Evolutionary conservation across 106 monocot genomes (phyloP).

Genomic region (Hemerocallis citrina): DNA sequence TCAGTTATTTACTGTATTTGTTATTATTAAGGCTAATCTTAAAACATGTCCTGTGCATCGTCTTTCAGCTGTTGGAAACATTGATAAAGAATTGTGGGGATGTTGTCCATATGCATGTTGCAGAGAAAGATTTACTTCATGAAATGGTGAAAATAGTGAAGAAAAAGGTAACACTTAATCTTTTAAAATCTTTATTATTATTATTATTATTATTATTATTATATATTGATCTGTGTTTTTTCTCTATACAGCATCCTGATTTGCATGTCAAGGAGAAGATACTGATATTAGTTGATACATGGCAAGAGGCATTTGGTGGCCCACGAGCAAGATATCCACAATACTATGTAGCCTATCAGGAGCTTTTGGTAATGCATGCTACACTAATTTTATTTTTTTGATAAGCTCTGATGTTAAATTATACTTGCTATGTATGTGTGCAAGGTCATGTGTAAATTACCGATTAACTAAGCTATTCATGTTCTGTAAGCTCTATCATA

Average conservation of each 20-base stretch:
- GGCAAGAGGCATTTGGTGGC: slow-evolving; percentile 97
- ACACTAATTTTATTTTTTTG: not conserved
- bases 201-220: not conserved
- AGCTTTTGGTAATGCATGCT: slow-evolving; percentile 52
- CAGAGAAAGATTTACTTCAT: slow-evolving; percentile 66
- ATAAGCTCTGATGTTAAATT: not conserved
- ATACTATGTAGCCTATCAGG: slow-evolving; percentile 78
- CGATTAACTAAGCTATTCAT: no score
- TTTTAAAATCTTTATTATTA: not conserved
- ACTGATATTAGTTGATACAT: slow-evolving; percentile 68
- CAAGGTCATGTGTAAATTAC: no score
- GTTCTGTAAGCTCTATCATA: no score
- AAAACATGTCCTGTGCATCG: no score
- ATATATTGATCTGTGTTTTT: slow-evolving; percentile 1
- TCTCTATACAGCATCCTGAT: slow-evolving; percentile 52
- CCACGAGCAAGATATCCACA: slow-evolving; percentile 82
- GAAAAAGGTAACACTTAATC: slow-evolving; percentile 54
- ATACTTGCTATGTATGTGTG: not conserved
- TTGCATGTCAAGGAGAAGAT: slow-evolving; percentile 85
- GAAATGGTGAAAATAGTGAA: slow-evolving; percentile 88
- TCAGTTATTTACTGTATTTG: no score
- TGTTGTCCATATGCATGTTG: slow-evolving; percentile 72
- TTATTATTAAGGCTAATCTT: no score
- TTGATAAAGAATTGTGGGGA: slow-evolving; percentile 89
- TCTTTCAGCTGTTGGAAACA: slow-evolving; percentile 70